These are phyloP conservation scores for Excoecaria cochinchinensis DNA, from an alignment of 345 rosid genomes.

Conservation along the genomic window DNA sequence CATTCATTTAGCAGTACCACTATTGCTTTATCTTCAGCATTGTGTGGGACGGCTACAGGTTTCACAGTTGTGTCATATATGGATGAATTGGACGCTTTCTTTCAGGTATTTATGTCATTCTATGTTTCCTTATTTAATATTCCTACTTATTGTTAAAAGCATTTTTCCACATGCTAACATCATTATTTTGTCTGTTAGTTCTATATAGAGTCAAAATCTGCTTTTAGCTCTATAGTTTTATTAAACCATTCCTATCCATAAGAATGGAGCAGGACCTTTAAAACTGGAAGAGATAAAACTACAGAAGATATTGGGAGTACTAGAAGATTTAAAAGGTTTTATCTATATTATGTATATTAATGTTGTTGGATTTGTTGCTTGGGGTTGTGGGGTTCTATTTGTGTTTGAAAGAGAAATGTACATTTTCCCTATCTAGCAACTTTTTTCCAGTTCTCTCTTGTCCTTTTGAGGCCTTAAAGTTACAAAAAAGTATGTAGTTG, in stretches of 20 bases:
- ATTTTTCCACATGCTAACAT: not conserved
- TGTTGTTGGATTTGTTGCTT: not conserved
- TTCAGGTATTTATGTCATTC: constrained; percentile 53
- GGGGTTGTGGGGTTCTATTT: not conserved
- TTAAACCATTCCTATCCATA: not conserved
- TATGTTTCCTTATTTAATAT: not conserved
- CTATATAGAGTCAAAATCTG: not conserved
- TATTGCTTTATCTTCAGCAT: constrained; percentile 48
- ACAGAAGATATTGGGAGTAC: not conserved
- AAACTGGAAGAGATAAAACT: not conserved
- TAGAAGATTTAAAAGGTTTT: not conserved
- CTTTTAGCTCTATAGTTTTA: not conserved
- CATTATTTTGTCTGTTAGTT: not conserved
- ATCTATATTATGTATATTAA: not conserved
- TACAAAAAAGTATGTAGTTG: not conserved
- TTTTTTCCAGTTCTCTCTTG: not conserved
- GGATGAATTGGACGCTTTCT: constrained; percentile 58
- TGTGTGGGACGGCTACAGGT: constrained; percentile 57
- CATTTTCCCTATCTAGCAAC: not conserved
- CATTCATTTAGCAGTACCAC: constrained; percentile 51
- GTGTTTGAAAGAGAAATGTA: not conserved
- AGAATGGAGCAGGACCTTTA: not conserved
- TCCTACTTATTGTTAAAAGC: not conserved
- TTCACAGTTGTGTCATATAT: constrained; percentile 42
- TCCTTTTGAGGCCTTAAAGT: not conserved